Conservation (phyloP, 2,329 filamentous ascomycete genomes). For the Sarocladium kiliense region DNA sequence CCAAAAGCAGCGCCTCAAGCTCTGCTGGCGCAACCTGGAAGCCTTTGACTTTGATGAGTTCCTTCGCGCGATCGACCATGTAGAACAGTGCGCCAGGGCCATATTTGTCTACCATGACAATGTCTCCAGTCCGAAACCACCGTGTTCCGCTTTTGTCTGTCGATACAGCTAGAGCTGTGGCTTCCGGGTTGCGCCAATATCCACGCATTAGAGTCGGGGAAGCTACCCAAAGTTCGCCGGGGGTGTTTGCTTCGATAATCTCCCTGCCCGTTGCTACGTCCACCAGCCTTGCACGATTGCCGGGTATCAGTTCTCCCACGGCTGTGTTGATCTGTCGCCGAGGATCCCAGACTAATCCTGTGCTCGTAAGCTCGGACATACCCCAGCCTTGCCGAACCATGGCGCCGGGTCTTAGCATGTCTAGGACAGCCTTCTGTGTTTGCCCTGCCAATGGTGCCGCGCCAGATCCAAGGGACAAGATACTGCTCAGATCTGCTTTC, state of each 20-base stretch:
- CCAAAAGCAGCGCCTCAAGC: conserved; percentile 30
- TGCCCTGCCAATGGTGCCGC: conserved; percentile 64
- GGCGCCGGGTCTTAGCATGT: conserved; percentile 39
- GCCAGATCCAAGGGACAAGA: conserved; percentile 56
- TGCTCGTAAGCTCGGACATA: conserved; percentile 80
- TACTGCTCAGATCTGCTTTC: conserved; percentile 62
- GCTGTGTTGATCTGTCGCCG: conserved; percentile 38
- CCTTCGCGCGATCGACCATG: conserved; percentile 69
- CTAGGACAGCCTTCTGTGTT: conserved; percentile 40
- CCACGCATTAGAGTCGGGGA: conserved; percentile 70
- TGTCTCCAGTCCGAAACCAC: conserved; percentile 73
- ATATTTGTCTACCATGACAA: conserved; percentile 58
- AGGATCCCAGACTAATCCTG: conserved; percentile 61
- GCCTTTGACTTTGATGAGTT: conserved; percentile 58
- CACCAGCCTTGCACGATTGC: conserved; percentile 61
- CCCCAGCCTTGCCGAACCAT: conserved; percentile 68
- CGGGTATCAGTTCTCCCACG: conserved; percentile 16
- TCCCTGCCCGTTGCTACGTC: conserved; percentile 47
- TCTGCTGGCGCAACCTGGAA: conserved; percentile 56
- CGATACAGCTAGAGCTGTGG: conserved; percentile 54
- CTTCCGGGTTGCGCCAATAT: conserved; percentile 69
- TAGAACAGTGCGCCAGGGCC: conserved; percentile 44
- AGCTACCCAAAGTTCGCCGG: conserved; percentile 69
- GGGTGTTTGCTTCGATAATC: conserved; percentile 43
- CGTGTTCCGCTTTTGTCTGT: conserved; percentile 42